phyloP scores from a whole-genome alignment of 148 eudicot species.

The Dysphania ambrosioides region DNA sequence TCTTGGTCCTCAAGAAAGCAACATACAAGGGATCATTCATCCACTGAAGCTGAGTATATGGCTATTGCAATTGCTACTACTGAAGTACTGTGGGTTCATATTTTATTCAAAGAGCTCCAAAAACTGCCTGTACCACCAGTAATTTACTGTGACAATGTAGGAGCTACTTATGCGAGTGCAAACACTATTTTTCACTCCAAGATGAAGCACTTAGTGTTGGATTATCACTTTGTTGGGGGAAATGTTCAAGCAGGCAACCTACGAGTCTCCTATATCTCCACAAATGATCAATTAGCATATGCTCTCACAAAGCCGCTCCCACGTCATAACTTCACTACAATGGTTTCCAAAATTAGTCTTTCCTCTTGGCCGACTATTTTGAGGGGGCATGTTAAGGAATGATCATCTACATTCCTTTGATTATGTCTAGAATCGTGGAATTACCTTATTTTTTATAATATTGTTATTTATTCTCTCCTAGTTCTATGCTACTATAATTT shows the following conservation, averaged over 20 bases:
- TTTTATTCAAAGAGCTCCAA: not conserved
- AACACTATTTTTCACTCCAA: not conserved
- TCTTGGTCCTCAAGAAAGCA: too few relatives aligned
- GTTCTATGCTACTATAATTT: too few relatives aligned
- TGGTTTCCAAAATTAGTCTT: not conserved
- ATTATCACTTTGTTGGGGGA: not conserved
- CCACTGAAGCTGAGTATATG: too few relatives aligned
- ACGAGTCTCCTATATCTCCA: not conserved
- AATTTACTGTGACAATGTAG: not conserved
- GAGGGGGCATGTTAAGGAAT: not conserved
- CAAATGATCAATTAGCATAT: not conserved
- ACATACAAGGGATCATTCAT: too few relatives aligned
- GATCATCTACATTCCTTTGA: too few relatives aligned
- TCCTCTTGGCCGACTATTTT: not conserved
- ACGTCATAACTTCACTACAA: not conserved
- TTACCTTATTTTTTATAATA: too few relatives aligned
- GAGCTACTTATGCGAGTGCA: not conserved
- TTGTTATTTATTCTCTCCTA: too few relatives aligned
- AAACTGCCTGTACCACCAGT: not conserved
- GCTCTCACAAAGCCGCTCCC: not conserved
- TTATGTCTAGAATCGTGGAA: too few relatives aligned
- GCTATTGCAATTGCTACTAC: not conserved
- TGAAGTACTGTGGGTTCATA: not conserved
- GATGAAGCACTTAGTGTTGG: not conserved
- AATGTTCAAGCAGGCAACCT: constrained; percentile 2